Base-by-base conservation (phyloP, 306 rosid species). In the Quercus rubra region DNA sequence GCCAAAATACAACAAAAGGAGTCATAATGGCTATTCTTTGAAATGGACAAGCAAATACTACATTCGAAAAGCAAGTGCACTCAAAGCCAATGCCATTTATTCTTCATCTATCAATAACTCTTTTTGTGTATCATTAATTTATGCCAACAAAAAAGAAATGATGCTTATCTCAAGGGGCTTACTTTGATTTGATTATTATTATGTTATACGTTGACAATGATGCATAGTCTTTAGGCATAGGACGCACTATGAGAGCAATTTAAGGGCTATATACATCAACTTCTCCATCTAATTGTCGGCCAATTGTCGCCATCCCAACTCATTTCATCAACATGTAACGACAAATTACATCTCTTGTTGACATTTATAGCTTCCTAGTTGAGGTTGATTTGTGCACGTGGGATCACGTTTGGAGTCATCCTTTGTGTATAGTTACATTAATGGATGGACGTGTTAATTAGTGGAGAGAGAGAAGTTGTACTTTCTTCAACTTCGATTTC, bases 241-340 rank as follows among this genome's bases (percentile, higher is more conserved):
- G 57, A 73, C n/a, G 2, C 28, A 61, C 41, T 4, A 2, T n/a
- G 31, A 21, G 12, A 46, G 66, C 71, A 76, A 17, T 31, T 55
- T 21, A 31, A 17, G 31, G 69, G 43, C 35, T 15, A 56, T 55
- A 59, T 58, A 73, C 20, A 73, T 82, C 72, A 51, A 71, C 17
- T 41, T 64, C 57, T 30, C 62, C 74, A 86, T 82, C 70, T 51
- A 63, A 15, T 41, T 86, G 92, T 84, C 83, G 90, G 84, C 87
- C 89, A 85, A 74, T 81, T 77, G 89, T 81, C 80, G 43, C 38
- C 59, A 59, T 74, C 80, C 57, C 78, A 62, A 76, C 69, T 62
- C 52, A 64, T 31, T 55, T 28, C 9, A 41, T 35, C 46, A 56
- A 38, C 19, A 15, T 52, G 57, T 67, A 21, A 30, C 43, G 52